phyloP scores from a whole-genome alignment of 140 eudicot genomes.

The Anethum foeniculum region DNA sequence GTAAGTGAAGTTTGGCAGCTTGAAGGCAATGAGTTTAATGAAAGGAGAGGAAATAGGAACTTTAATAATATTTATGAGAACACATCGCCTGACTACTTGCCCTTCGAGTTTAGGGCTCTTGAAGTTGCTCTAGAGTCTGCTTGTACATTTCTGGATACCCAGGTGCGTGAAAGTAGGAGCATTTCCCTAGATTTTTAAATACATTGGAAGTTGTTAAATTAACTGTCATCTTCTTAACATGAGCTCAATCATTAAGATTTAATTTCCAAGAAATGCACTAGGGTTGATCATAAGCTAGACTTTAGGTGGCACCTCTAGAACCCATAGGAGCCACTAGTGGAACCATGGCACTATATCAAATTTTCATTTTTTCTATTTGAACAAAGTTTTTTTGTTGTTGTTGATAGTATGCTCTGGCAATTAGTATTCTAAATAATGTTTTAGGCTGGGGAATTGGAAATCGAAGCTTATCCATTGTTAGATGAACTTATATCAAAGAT shows the following conservation, averaged over 20 bases:
- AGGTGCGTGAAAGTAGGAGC: slow-evolving; percentile 34
- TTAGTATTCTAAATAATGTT: slow-evolving; percentile 6
- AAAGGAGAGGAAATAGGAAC: slow-evolving; percentile 50
- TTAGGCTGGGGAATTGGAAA: slow-evolving; percentile 78
- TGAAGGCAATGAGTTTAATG: slow-evolving; percentile 42
- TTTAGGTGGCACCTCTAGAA: not conserved
- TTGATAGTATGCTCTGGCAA: not conserved
- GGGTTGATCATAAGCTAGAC: not conserved
- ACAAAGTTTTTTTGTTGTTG: not conserved
- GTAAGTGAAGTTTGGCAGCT: slow-evolving; percentile 67
- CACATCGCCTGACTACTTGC: slow-evolving; percentile 74
- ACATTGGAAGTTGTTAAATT: not conserved
- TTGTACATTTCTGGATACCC: slow-evolving; percentile 77
- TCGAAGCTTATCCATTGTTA: slow-evolving; percentile 85
- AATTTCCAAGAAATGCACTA: not conserved
- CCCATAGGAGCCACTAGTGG: not conserved
- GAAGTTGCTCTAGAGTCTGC: slow-evolving; percentile 98
- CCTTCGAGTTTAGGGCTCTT: slow-evolving; percentile 90
- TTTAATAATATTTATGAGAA: slow-evolving; percentile 54
- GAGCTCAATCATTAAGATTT: not conserved
- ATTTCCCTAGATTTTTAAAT: not conserved
- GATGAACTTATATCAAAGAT: slow-evolving; percentile 87
- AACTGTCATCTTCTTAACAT: not conserved
- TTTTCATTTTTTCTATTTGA: not conserved
- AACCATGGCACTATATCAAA: not conserved